A percentile compares a stretch with the other conserved stretches of the same genome.
Conservation (phyloP, 805 yeast species). For the Candida coleopterorum region DNA sequence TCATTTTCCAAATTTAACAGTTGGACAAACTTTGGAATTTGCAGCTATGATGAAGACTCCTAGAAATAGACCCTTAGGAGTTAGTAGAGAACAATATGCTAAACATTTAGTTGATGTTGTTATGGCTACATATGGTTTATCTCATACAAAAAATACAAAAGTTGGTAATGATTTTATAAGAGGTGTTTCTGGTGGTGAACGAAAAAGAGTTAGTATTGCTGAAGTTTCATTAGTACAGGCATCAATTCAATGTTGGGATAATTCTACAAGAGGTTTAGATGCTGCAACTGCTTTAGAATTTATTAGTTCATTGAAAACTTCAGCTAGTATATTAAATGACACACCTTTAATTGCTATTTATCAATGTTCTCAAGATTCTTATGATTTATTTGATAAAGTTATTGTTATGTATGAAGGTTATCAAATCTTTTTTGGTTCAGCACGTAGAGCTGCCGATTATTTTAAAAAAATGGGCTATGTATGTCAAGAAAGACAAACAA, state of each 20-base stretch:
- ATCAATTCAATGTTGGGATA: constrained; percentile 59
- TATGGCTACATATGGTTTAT: constrained; percentile 53
- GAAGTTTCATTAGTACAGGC: constrained; percentile 56
- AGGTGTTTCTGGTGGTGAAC: constrained; percentile 71
- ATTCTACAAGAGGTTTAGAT: constrained; percentile 68
- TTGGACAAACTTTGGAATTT: constrained; percentile 59
- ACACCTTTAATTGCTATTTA: constrained; percentile 62
- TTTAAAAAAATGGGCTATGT: constrained; percentile 35
- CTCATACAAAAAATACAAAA: constrained; percentile 56
- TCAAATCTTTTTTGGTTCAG: constrained; percentile 58
- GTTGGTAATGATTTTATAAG: constrained; percentile 65
- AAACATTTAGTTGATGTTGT: constrained; percentile 48
- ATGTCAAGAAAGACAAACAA: constrained; percentile 37
- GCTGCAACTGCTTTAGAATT: constrained; percentile 71
- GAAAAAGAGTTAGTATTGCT: constrained; percentile 67
- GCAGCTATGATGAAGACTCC: constrained; percentile 64
- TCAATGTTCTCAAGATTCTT: constrained; percentile 64
- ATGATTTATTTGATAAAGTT: constrained; percentile 50
- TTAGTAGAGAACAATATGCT: constrained; percentile 52
- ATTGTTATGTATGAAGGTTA: constrained; percentile 53
- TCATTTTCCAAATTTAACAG: constrained; percentile 67
- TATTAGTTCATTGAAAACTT: constrained; percentile 53
- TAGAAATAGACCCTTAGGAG: constrained; percentile 53
- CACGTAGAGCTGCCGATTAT: constrained; percentile 42
- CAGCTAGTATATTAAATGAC: constrained; percentile 50